Evolutionary conservation across 352 stramenopile genomes (phyloP).

Genomic region (Blastocystis sp.): DNA sequence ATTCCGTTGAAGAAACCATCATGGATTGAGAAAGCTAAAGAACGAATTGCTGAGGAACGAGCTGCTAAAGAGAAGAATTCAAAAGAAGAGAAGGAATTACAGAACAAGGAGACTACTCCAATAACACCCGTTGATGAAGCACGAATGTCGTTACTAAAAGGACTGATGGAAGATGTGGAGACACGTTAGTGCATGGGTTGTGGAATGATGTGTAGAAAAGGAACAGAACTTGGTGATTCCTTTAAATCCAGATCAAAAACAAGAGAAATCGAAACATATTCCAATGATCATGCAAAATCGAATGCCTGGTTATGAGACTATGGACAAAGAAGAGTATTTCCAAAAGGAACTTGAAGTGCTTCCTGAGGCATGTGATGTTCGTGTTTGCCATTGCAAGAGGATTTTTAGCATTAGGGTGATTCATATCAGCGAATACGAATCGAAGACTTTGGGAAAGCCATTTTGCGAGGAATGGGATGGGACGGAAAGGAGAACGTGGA

Average conservation of each 20-base stretch:
- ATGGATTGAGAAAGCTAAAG: slow-evolving; percentile 46
- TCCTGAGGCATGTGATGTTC: slow-evolving; percentile 74
- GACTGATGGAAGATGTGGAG: background rate
- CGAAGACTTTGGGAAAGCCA: slow-evolving; percentile 84
- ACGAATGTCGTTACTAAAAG: slow-evolving; percentile 1
- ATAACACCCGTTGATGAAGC: slow-evolving; percentile 19
- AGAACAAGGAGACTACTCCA: background rate
- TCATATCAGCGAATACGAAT: slow-evolving; percentile 81
- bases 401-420: slow-evolving; percentile 68
- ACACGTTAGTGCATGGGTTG: background rate
- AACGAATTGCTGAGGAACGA: slow-evolving; percentile 32
- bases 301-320: background rate
- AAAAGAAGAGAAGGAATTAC: background rate
- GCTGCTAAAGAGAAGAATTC: background rate
- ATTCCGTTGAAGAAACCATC: slow-evolving; percentile 43
- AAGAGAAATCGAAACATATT: background rate
- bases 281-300: background rate
- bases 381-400: background rate
- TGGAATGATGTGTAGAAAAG: background rate
- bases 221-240: slow-evolving; percentile 25
- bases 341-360: slow-evolving; percentile 74
- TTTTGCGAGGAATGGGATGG: slow-evolving; percentile 94
- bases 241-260: background rate
- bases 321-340: slow-evolving; percentile 75
- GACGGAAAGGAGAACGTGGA: slow-evolving; percentile 72